phyloP scores from a whole-genome alignment of 495 filamentous ascomycete genomes.

The Jackrogersella multiformis region DNA sequence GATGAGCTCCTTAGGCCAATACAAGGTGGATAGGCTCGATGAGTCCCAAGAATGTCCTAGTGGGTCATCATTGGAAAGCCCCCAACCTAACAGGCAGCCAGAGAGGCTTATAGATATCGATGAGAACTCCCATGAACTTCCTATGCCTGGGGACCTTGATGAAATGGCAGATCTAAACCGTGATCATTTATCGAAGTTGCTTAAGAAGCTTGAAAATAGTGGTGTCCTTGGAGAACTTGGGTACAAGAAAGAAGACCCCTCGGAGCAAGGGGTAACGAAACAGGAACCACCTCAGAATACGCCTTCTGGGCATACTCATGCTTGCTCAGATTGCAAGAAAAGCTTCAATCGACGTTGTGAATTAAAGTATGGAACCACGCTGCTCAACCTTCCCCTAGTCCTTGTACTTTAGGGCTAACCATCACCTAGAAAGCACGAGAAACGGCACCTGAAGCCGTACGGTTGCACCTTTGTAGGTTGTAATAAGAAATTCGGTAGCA shows the following conservation, averaged over 20 bases:
- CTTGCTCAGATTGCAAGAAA: conserved; percentile 66
- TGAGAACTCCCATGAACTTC: not conserved
- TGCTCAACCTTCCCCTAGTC: not conserved
- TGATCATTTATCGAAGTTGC: conserved; percentile 8
- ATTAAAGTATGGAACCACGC: conserved; percentile 66
- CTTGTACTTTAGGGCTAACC: conserved; percentile 5
- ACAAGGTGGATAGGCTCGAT: not conserved
- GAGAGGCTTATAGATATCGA: conserved; percentile 7
- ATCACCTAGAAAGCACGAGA: conserved; percentile 78
- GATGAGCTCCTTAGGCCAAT: not conserved
- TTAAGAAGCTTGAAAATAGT: conserved; percentile 32
- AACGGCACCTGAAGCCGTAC: conserved; percentile 86
- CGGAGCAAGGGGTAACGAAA: conserved; percentile 15
- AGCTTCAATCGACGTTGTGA: conserved; percentile 69
- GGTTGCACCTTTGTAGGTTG: conserved; percentile 84
- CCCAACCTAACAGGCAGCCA: not conserved
- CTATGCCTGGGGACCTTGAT: conserved; percentile 2
- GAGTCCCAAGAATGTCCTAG: conserved; percentile 10
- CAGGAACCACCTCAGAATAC: conserved; percentile 3
- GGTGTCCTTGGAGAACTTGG: conserved; percentile 47
- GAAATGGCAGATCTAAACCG: not conserved
- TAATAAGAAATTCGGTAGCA: conserved; percentile 84
- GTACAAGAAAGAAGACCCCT: conserved; percentile 40
- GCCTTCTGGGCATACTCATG: conserved; percentile 46
- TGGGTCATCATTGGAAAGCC: not conserved